Evolutionary conservation across 495 filamentous ascomycete genomes (phyloP), one percentile per base, ranked within the genome.

Genomic region (Wilcoxina mikolae): DNA sequence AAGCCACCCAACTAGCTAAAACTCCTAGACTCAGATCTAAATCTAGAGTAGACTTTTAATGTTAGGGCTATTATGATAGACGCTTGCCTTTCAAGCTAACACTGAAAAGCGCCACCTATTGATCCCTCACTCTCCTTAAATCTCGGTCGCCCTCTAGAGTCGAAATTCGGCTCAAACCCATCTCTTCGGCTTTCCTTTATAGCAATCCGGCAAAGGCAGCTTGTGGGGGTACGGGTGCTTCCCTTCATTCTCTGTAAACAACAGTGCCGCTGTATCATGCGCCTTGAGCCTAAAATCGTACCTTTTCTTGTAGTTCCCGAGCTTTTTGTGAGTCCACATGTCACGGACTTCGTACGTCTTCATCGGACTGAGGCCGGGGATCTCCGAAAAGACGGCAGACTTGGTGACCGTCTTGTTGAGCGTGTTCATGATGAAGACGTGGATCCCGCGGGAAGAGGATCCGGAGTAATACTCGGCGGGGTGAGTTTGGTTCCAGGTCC

Each of bases 401-500:
- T 58, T 63, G 1, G 4, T 12, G 2, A 29, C 42, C 22, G 3
- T 27, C 3, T 25, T 23, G 5, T 63, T 55, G 5, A 58, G 51
- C 0, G 55, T 58, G 35, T 63, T 63, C 3, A 63, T 27, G 53
- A 63, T 58, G 2, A 63, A 27, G 0, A 58, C 59, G 0, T 56
- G 46, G 1, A 56, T 58, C 12, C 59, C 60, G 3, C 41, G 51
- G 0, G 68, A 57, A 17, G 69, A 61, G 0, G 68, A 74, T 35
- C 69, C 81, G 0, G 70, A 71, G 72, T 77, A 83, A 59, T 76
- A 83, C 58, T 79, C 79, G 0, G 80, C 78, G 2, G 79, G 79
- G 46, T 75, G 71, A 0, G 64, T 70, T 0, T 73, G 66, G 43
- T 80, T 74, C 56, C 78, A 85, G 0, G 76, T 83, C 69, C 74